Evolutionary conservation across 2,329 filamentous ascomycete genomes (phyloP), one percentile per base, ranked within the genome.

Genomic region (Fusarium falciforme): DNA sequence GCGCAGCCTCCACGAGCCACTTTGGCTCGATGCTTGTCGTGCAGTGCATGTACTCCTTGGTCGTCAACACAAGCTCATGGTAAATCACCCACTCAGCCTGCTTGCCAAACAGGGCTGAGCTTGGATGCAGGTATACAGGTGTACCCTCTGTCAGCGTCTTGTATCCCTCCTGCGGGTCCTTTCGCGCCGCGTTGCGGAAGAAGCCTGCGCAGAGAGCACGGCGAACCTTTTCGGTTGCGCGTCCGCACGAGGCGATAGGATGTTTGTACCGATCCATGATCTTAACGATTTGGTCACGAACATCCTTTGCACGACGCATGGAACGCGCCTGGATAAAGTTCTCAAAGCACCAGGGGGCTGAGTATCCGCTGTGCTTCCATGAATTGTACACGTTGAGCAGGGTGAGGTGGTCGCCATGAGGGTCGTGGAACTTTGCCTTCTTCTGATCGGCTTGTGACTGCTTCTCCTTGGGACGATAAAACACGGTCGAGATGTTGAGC

Each of bases 31-130:
- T 98, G 5, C 90, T 90, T 5, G 94, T 98, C 16, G 95, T 96
- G 80, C 91, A 94, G 79, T 98, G 95, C 96, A 99, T 98, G 83
- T 98, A 99, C 85, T 99, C 96, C 85, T 97, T 96, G 27, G 93
- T 97, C 27, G 96, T 99, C 77, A 98, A 88, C 9, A 98, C 94
- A 22, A 99, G 87, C 62, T 91, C 92, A 80, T 98, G 93, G 81
- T 98, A 99, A 64, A 99, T 94, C 36, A 98, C 96, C 88, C 97
- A 97, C 84, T 99, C 96, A 1, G 95, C 93, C 69, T 96, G 94
- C 84, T 98, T 98, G 61, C 96, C 96, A 79, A 98, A 99, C 16
- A 99, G 86, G 11, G 96, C 94, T 10, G 94, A 97, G 71, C 91
- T 93, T 0, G 96, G 96, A 83, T 99, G 97, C 83, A 99, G 89